A percentile compares a stretch with the other conserved stretches of the same genome.
phyloP scores from a whole-genome alignment of 257 asterid genomes.

The Coffea eugenioides region DNA sequence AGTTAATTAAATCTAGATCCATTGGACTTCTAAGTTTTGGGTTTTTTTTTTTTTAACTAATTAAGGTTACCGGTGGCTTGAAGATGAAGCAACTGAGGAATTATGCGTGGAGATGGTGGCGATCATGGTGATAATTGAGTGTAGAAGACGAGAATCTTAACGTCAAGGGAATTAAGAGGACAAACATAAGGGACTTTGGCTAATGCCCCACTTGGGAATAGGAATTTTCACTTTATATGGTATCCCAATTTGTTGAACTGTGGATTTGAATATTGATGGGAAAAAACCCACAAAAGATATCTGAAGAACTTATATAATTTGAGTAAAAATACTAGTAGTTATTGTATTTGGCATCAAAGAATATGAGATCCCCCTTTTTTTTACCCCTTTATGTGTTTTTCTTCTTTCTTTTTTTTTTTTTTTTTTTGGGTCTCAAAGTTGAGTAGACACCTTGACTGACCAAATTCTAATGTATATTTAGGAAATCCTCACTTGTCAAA shows the following conservation, averaged over 20 bases:
- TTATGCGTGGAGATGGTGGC: conserved; percentile 42
- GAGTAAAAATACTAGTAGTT: not conserved
- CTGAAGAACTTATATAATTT: not conserved
- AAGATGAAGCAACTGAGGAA: conserved; percentile 52
- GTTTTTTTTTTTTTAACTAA: not conserved
- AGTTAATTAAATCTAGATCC: not conserved
- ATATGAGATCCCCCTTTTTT: too few relatives aligned
- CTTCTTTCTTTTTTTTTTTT: not conserved
- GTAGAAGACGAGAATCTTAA: conserved; percentile 24
- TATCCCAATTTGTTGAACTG: conserved; percentile 13
- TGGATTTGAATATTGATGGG: not conserved
- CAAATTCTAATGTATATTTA: not conserved
- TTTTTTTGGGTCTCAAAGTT: not conserved
- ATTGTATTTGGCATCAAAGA: not conserved
- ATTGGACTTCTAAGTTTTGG: not conserved
- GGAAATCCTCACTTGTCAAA: not conserved
- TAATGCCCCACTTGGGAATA: conserved; percentile 31
- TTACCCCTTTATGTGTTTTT: too few relatives aligned
- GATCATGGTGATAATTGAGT: conserved; percentile 22
- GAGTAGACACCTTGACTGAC: not conserved
- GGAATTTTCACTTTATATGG: conserved; percentile 43
- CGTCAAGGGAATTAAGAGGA: conserved; percentile 21
- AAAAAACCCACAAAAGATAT: not conserved
- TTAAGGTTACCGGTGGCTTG: conserved; percentile 54
- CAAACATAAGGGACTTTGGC: conserved; percentile 33